Evolutionary conservation across 1,139 yeast genomes (phyloP).

Genomic region (Lodderomyces pseudojiufengensis): DNA sequence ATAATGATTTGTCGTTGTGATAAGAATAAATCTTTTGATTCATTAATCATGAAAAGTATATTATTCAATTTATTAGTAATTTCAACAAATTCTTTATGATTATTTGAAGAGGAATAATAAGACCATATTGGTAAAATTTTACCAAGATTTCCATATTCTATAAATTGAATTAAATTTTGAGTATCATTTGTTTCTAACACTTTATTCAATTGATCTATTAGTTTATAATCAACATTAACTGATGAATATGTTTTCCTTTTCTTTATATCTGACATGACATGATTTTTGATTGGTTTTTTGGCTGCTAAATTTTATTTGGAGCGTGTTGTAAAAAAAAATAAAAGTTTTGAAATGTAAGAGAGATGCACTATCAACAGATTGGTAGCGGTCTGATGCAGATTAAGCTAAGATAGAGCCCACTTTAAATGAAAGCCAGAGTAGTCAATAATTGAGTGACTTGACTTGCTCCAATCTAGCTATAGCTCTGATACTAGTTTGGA

Average conservation of each 20-base stretch:
- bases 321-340: no score
- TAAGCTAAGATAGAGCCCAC: no score
- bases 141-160: constrained; percentile 15
- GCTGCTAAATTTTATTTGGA: no score
- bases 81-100: constrained; percentile 48
- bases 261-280: constrained; percentile 11
- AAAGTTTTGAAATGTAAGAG: no score
- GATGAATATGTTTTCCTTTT: constrained; percentile 11
- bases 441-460: no score
- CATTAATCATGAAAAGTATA: constrained; percentile 21
- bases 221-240: constrained; percentile 14
- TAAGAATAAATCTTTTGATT: constrained; percentile 5
- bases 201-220: constrained; percentile 13
- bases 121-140: constrained; percentile 47
- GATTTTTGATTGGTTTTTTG: no score
- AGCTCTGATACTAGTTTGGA: no score
- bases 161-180: constrained; percentile 13
- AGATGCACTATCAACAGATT: no score
- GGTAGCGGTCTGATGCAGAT: no score
- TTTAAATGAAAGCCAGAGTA: no score
- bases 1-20: constrained; percentile 9
- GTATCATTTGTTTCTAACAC: constrained; percentile 11
- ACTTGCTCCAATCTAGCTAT: no score
- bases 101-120: constrained; percentile 59
- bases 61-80: constrained; percentile 33